Evolutionary conservation across 2,329 filamentous ascomycete genomes (phyloP).

Genomic region (Fusarium pininemorale): DNA sequence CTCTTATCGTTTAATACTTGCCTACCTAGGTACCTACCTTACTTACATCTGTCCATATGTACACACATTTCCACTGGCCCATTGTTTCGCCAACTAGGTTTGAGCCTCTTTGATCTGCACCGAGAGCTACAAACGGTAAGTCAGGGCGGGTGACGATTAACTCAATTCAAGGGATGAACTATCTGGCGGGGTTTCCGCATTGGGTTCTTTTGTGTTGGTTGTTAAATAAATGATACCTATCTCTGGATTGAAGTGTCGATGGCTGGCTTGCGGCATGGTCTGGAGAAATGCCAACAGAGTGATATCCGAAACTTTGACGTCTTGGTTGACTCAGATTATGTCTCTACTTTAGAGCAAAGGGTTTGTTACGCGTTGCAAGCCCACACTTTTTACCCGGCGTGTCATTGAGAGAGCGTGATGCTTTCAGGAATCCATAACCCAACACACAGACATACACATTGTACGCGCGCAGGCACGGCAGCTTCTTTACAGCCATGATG

Average conservation of each 20-base stretch:
- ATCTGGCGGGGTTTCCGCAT: constrained; percentile 4
- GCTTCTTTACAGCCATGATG: neutral
- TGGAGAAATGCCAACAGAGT: constrained; percentile 24
- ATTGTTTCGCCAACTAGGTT: constrained; percentile 7
- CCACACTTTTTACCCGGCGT: neutral
- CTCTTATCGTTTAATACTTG: neutral
- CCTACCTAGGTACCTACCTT: neutral
- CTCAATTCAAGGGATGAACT: constrained; percentile 21
- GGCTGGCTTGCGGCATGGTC: constrained; percentile 8
- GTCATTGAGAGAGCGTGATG: neutral
- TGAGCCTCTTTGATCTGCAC: constrained; percentile 12
- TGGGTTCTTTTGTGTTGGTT: neutral
- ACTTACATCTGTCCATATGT: neutral
- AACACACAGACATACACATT: constrained; percentile 10
- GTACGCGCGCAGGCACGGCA: constrained; percentile 7
- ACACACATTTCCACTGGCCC: neutral
- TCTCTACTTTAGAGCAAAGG: neutral
- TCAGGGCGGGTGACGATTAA: constrained; percentile 2
- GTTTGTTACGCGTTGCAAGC: neutral
- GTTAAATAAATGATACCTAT: neutral
- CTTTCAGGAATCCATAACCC: neutral
- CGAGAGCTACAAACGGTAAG: constrained; percentile 12
- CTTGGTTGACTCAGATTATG: constrained; percentile 6
- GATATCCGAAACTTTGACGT: constrained; percentile 8
- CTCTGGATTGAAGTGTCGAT: neutral